phyloP scores from a whole-genome alignment of 176 grass and related monocot species.

The Tillandsia leiboldiana region DNA sequence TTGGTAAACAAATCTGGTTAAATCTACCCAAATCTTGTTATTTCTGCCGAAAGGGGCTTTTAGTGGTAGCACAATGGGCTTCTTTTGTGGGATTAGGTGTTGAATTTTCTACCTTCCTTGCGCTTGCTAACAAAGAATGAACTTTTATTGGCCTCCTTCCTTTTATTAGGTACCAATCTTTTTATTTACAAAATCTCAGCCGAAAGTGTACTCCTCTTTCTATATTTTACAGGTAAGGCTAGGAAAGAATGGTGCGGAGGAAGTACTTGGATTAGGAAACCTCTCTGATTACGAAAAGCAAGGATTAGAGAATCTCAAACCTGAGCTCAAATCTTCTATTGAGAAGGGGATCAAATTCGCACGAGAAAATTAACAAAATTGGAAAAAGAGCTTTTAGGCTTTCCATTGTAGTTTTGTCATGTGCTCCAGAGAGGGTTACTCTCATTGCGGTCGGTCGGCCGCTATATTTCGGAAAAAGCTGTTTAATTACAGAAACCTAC shows the following conservation, averaged over 20 bases:
- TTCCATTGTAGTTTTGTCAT: slow-evolving; percentile 11
- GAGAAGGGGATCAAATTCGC: slow-evolving; percentile 82
- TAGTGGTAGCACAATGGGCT: no score
- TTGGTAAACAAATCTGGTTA: background rate
- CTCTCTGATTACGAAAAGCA: slow-evolving; percentile 49
- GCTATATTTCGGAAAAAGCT: background rate
- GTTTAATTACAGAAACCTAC: no score
- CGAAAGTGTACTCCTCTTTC: background rate
- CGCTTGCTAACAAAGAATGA: no score
- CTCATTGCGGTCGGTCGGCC: background rate
- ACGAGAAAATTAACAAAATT: slow-evolving; percentile 12
- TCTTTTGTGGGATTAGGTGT: no score
- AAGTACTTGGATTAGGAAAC: slow-evolving; percentile 34
- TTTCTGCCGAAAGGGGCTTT: background rate
- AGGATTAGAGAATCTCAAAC: slow-evolving; percentile 64
- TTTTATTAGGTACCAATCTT: background rate
- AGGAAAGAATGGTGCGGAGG: slow-evolving; percentile 72
- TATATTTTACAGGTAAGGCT: slow-evolving; percentile 50
- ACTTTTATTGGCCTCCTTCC: background rate
- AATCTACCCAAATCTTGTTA: background rate
- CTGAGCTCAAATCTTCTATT: slow-evolving; percentile 77
- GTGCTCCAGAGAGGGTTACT: background rate
- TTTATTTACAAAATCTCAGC: background rate
- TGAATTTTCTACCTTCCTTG: no score
- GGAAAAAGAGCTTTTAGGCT: background rate